Evolutionary conservation across 2,329 filamentous ascomycete species (phyloP), one percentile per base, ranked within the genome.

Genomic region (Aspergillus novofumigatus): DNA sequence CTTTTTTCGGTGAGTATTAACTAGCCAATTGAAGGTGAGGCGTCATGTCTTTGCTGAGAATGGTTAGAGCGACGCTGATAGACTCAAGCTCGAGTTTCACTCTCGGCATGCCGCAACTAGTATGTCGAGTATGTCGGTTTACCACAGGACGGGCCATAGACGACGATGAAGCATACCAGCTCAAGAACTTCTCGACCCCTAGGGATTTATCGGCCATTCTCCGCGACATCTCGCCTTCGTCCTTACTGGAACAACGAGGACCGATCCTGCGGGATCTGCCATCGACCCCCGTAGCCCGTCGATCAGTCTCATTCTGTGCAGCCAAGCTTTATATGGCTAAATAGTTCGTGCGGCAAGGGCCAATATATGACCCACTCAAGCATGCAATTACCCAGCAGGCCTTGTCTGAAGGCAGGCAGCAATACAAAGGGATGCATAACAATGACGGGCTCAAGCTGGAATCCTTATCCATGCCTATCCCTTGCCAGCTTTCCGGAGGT

Each of bases 291-390:
- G n/a, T 32, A 45, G 23, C 29, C 20, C 25, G 52, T 47, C 45
- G 45, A 54, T 49, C 35, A 41, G 48, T 48, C 23, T 49, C 28
- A 44, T n/a, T 20, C 3, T 29, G 45, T 28, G 26, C 49, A 47
- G 28, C 29, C 54, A 56, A 56, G 54, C 54, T 56, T 56, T 52
- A 35, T 17, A 45, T 10, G 48, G 21, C 42, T 21, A 35, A 42
- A 56, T 52, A 47, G 44, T 47, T 3, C 32, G 42, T 52, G 29
- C 54, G 52, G 54, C 49, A 56, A 56, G 54, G 54, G 38, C 49
- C 42, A 38, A 48, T n/a, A 9, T 23, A 38, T 20, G 51, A 53
- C 51, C 51, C 50, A 53, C 51, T 47, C 44, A 23, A 25, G 21
- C 44, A 47, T 23, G 44, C 42, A 45, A 23, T 14, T 44, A 20